Percentiles rank a stretch among this genome's conserved stretches.
Conservation (phyloP, 140 eudicot species). For the Bidens hawaiensis region DNA sequence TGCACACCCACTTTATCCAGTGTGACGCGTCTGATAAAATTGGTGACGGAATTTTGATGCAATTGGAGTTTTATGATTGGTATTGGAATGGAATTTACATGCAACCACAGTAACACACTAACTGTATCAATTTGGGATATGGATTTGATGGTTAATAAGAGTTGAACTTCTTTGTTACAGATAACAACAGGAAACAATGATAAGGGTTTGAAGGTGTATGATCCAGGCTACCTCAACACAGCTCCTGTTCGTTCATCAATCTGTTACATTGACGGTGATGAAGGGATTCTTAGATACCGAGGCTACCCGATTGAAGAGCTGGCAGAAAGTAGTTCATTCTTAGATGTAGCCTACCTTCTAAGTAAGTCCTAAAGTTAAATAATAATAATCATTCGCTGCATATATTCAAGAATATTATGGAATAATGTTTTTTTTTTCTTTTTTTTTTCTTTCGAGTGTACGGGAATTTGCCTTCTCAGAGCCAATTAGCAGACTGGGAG, state of each 20-base stretch:
- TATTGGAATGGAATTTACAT: neutral
- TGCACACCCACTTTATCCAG: no score
- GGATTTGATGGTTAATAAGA: neutral
- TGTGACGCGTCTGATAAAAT: neutral
- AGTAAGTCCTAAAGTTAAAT: slow-evolving; percentile 39
- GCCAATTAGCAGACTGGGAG: slow-evolving; percentile 94
- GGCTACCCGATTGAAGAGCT: slow-evolving; percentile 99
- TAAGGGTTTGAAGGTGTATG: slow-evolving; percentile 95
- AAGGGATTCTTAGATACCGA: slow-evolving; percentile 89
- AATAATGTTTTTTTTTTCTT: neutral
- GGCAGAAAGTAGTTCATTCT: slow-evolving; percentile 84
- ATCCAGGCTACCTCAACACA: slow-evolving; percentile 95
- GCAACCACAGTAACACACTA: neutral
- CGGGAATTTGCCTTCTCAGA: slow-evolving; percentile 81
- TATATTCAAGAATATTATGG: neutral
- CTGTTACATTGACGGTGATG: slow-evolving; percentile 98
- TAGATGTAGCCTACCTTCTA: slow-evolving; percentile 93
- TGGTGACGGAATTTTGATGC: neutral
- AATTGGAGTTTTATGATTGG: slow-evolving; percentile 4
- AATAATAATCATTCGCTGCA: neutral
- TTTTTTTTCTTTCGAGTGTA: slow-evolving; percentile 53
- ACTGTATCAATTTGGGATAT: no score
- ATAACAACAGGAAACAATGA: slow-evolving; percentile 75
- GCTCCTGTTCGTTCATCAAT: slow-evolving; percentile 96
- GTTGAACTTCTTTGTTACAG: slow-evolving; percentile 28